Base-by-base conservation (phyloP, 768 basidiomycete genomes). In the Pluteus cervinus region DNA sequence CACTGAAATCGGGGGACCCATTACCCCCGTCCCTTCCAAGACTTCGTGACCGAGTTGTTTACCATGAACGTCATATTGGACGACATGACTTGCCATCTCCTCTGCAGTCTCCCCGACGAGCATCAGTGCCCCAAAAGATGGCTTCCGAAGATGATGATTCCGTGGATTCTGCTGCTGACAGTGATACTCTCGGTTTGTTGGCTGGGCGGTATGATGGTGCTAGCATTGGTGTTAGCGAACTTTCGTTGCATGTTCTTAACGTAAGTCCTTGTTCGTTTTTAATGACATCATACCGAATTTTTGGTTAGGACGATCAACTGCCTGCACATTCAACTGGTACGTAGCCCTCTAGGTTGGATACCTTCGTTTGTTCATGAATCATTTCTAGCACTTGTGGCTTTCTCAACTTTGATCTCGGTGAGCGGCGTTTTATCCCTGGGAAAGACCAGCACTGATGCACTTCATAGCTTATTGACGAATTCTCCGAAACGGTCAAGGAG, bases 261-360 rank as follows among this genome's bases (percentile, higher is more conserved):
- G 68, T 67, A 23, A 34, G 60, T 50, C 12, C 7, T 4, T 6
- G 2, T 15, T 4, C 14, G 24, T n/a, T 24, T 9, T 14, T 34
- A 20, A 1, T 21, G n/a, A n/a, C 8, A 29, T 17, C 3, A 2
- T 7, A 12, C 36, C 11, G 4, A 23, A 5, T 9, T n/a, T 16
- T 35, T 23, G 18, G 5, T 12, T 30, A 68, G 66, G 62, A 71
- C 42, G 57, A 58, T 14, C 66, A 68, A 46, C 37, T 71, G 36
- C 65, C 69, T 10, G 61, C 62, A 1, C 66, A 71, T 49, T 63
- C 66, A 2, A 65, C 68, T 15, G 62, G 63, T 60, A 35, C 22
- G 45, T 42, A 36, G 16, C 5, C 10, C 21, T 32, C 14, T 8
- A 22, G 14, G n/a, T 31, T 14, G 21, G 21, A 5, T 28, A 23